These are phyloP conservation scores for Lentinula lateritia DNA, from an alignment of 768 basidiomycete species.

Conservation along the genomic window DNA sequence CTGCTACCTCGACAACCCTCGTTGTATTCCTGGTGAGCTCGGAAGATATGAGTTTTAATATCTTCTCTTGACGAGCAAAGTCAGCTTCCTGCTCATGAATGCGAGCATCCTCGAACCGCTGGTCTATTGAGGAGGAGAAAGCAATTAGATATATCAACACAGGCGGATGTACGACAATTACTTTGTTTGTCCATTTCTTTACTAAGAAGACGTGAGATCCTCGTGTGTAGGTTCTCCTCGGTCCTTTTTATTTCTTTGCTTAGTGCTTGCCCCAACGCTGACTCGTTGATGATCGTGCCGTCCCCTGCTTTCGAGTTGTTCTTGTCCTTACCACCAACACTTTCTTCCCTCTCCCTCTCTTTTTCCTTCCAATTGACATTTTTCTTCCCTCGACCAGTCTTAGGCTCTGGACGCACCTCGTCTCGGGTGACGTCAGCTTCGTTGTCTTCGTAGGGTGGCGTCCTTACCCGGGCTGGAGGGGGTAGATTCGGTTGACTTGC, in stretches of 20 bases:
- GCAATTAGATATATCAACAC: background rate
- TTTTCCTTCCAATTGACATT: slow-evolving; percentile 51
- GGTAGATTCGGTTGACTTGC: slow-evolving; percentile 8
- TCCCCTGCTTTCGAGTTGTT: slow-evolving; percentile 25
- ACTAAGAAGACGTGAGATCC: slow-evolving; percentile 72
- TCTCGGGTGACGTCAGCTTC: slow-evolving; percentile 62
- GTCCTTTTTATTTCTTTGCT: slow-evolving; percentile 78
- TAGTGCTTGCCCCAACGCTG: slow-evolving; percentile 51
- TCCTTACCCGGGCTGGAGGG: slow-evolving; percentile 45
- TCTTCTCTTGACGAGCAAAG: slow-evolving; percentile 82
- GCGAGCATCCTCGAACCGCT: slow-evolving; percentile 79
- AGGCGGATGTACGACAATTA: slow-evolving; percentile 21
- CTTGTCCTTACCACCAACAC: slow-evolving; percentile 7
- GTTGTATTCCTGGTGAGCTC: slow-evolving; percentile 86
- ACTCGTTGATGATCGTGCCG: slow-evolving; percentile 39
- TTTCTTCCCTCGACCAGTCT: slow-evolving; percentile 45
- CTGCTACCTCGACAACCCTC: slow-evolving; percentile 83
- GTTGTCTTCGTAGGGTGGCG: slow-evolving; percentile 71
- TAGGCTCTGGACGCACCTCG: slow-evolving; percentile 49
- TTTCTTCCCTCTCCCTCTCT: slow-evolving; percentile 20
- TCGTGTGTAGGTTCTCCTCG: slow-evolving; percentile 72
- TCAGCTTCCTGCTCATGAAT: slow-evolving; percentile 75
- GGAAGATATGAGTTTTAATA: slow-evolving; percentile 81
- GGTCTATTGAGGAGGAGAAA: slow-evolving; percentile 41
- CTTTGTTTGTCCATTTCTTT: slow-evolving; percentile 92